Percentiles rank a stretch among this genome's conserved stretches.
phyloP scores from a whole-genome alignment of 1,284 basidiomycete genomes.

The Fistulinella cinereoalba region DNA sequence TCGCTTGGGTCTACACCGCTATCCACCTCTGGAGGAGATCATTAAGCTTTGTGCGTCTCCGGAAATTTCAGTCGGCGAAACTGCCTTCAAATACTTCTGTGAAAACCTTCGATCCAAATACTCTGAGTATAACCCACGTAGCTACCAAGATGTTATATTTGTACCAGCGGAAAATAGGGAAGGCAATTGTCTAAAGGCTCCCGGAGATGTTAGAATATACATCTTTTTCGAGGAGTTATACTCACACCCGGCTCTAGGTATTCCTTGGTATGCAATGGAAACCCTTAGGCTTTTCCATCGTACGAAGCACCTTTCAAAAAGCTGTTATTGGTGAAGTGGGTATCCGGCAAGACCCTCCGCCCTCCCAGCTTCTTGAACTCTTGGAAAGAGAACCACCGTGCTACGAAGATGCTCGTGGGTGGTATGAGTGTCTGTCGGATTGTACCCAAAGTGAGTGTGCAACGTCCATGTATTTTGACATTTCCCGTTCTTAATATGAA shows the following conservation, averaged over 20 bases:
- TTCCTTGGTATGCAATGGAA: constrained; percentile 69
- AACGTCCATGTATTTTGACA: not conserved
- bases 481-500: not conserved
- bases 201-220: constrained; percentile 56
- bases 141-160: constrained; percentile 61
- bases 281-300: constrained; percentile 71
- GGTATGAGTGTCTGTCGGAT: constrained; percentile 49
- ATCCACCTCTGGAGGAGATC: constrained; percentile 67
- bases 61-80: constrained; percentile 43
- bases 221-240: too few relatives aligned
- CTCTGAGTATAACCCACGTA: constrained; percentile 51
- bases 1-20: constrained; percentile 68
- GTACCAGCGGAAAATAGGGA: constrained; percentile 68
- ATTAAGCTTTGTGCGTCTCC: constrained; percentile 61
- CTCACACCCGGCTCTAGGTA: constrained; percentile 45
- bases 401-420: constrained; percentile 51
- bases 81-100: constrained; percentile 73
- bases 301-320: constrained; percentile 48
- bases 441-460: constrained; percentile 1
- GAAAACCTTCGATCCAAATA: constrained; percentile 65
- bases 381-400: constrained; percentile 61
- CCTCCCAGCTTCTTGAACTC: constrained; percentile 56
- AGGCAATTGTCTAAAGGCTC: constrained; percentile 49
- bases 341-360: constrained; percentile 69
- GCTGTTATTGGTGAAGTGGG: constrained; percentile 64